Evolutionary conservation across 371 early-diverging fungal species (phyloP).

Genomic region (Syncephalis plumigaleata): DNA sequence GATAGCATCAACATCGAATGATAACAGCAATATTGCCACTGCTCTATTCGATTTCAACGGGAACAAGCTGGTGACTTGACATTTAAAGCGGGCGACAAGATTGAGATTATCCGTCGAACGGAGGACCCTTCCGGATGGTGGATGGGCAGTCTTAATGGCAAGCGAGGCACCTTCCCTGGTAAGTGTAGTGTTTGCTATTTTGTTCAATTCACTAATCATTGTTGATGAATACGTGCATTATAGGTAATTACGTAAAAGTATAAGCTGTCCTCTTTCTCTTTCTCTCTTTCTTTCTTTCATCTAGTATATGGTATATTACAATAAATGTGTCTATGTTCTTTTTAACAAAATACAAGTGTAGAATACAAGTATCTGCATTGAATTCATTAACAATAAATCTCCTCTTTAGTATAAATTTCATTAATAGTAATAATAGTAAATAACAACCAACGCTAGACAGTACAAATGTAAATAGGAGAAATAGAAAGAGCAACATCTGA

Average conservation of each 20-base stretch:
- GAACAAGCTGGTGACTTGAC: slow-evolving; percentile 37
- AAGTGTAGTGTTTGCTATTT: slow-evolving; percentile 13
- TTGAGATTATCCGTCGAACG: slow-evolving; percentile 34
- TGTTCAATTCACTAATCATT: slow-evolving; percentile 13
- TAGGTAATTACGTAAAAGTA: slow-evolving; percentile 7
- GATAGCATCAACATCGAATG: neutral
- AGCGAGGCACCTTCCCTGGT: slow-evolving; percentile 45
- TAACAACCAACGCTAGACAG: too few relatives aligned
- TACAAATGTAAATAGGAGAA: too few relatives aligned
- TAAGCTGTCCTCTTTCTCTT: neutral
- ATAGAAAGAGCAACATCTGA: too few relatives aligned
- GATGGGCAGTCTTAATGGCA: slow-evolving; percentile 35
- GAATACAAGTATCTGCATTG: too few relatives aligned
- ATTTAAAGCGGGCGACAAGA: slow-evolving; percentile 34
- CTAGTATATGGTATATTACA: too few relatives aligned
- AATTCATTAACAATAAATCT: too few relatives aligned
- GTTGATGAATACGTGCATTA: neutral
- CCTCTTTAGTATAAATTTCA: too few relatives aligned
- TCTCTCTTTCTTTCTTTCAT: neutral
- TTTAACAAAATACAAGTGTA: too few relatives aligned
- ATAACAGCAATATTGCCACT: slow-evolving; percentile 7
- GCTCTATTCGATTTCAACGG: slow-evolving; percentile 49
- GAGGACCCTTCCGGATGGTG: slow-evolving; percentile 45
- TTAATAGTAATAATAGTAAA: too few relatives aligned
- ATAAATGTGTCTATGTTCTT: too few relatives aligned